These are phyloP conservation scores for Neurospora sp. DNA, from an alignment of 495 filamentous ascomycete genomes.

Conservation along the genomic window DNA sequence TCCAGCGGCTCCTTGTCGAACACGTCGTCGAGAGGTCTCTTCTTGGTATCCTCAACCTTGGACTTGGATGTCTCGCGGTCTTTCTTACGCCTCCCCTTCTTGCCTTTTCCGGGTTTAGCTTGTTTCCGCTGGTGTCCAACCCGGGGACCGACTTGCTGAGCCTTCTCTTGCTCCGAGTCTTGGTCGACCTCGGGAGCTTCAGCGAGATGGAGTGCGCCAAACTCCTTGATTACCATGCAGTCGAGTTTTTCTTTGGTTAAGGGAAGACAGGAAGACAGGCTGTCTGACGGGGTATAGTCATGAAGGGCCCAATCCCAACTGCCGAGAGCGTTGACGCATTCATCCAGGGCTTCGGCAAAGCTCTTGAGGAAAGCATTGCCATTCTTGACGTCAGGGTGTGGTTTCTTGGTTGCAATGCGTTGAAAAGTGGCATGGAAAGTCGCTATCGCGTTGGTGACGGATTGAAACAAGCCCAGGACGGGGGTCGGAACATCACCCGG, in stretches of 20 bases:
- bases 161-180: background rate
- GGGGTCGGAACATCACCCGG: slow-evolving; percentile 8
- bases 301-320: background rate
- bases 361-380: slow-evolving; percentile 30
- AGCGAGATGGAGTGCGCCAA: slow-evolving; percentile 18
- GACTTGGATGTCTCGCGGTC: background rate
- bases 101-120: slow-evolving; percentile 25
- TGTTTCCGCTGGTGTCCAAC: slow-evolving; percentile 6
- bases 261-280: background rate
- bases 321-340: slow-evolving; percentile 9
- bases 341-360: slow-evolving; percentile 31
- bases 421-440: slow-evolving; percentile 14
- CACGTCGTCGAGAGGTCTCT: background rate
- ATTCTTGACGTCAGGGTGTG: slow-evolving; percentile 27
- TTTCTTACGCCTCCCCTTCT: slow-evolving; percentile 27
- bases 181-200: slow-evolving; percentile 4
- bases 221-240: slow-evolving; percentile 24
- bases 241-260: slow-evolving; percentile 15
- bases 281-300: background rate
- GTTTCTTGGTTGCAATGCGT: slow-evolving; percentile 18
- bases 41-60: slow-evolving; percentile 9
- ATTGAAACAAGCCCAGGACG: slow-evolving; percentile 20
- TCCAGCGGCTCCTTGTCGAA: slow-evolving; percentile 21
- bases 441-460: slow-evolving; percentile 20
- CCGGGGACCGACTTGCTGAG: background rate